Evolutionary conservation across 2,329 filamentous ascomycete species (phyloP).

Genomic region (Ophiosphaerella narmari): DNA sequence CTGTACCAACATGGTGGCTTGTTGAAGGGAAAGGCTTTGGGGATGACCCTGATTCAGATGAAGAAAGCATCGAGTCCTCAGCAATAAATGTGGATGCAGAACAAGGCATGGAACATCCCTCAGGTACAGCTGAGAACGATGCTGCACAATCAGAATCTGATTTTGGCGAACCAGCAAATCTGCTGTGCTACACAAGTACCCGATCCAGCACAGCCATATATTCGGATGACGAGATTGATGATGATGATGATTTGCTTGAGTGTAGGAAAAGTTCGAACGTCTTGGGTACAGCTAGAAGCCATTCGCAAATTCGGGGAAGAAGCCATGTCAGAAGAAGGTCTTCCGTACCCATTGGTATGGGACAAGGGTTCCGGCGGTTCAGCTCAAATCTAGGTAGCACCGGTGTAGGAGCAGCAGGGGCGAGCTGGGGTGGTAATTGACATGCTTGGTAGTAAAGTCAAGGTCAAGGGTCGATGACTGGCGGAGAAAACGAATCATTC

Average conservation of each 20-base stretch:
- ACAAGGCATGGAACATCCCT: conserved; percentile 2
- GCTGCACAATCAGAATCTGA: conserved; percentile 41
- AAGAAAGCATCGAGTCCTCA: conserved; percentile 28
- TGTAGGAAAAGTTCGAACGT: conserved; percentile 19
- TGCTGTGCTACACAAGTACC: conserved; percentile 42
- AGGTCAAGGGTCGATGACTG: too few species aligned
- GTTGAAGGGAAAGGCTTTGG: conserved; percentile 73
- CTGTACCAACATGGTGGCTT: conserved; percentile 74
- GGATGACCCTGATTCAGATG: conserved; percentile 45
- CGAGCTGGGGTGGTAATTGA: conserved; percentile 41
- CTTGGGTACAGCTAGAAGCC: conserved; percentile 20
- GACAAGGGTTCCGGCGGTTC: conserved; percentile 49
- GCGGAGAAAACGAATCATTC: too few species aligned
- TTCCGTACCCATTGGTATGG: conserved; percentile 54
- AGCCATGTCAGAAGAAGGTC: conserved; percentile 43
- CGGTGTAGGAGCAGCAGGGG: conserved; percentile 39
- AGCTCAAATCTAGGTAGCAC: conserved; percentile 53
- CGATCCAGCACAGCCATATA: conserved; percentile 30
- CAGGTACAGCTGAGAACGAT: conserved; percentile 12
- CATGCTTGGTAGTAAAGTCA: neutral
- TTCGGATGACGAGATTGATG: conserved; percentile 28
- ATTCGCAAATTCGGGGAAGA: conserved; percentile 41
- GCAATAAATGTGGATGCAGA: conserved; percentile 14
- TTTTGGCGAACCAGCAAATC: conserved; percentile 43
- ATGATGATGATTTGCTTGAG: conserved; percentile 11